phyloP scores from a whole-genome alignment of 352 stramenopile genomes.

The Globisporangium paroecandrum region DNA sequence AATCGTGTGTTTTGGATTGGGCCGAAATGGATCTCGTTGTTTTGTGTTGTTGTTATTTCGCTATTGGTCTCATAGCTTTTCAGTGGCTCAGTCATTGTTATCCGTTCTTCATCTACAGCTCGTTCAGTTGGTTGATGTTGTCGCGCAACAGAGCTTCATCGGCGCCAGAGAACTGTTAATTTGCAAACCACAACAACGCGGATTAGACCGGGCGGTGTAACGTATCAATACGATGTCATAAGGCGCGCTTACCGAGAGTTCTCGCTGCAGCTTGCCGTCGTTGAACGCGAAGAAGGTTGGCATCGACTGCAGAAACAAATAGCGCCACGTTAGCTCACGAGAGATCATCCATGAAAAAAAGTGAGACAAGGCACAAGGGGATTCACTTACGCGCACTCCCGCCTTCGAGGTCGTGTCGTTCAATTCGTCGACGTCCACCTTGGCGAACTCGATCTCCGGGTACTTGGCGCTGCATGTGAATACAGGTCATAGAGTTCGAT shows the following conservation, averaged over 20 bases:
- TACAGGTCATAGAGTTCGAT: not conserved
- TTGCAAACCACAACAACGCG: not conserved
- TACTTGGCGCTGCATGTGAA: constrained; percentile 41
- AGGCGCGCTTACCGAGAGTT: constrained; percentile 54
- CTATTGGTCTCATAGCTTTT: not conserved
- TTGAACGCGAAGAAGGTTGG: constrained; percentile 86
- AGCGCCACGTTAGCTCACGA: constrained; percentile 8
- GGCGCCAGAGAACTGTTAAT: constrained; percentile 71
- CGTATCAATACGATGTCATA: not conserved
- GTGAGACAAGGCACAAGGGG: not conserved
- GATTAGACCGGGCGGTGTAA: not conserved
- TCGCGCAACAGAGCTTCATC: constrained; percentile 69
- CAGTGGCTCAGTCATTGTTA: constrained; percentile 9
- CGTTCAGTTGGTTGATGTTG: constrained; percentile 72
- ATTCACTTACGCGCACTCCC: constrained; percentile 66
- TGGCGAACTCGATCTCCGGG: constrained; percentile 75
- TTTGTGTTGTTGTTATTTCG: not conserved
- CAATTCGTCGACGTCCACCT: constrained; percentile 83
- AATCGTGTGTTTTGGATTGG: not conserved
- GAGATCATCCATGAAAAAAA: not conserved
- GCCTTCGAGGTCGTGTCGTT: constrained; percentile 76
- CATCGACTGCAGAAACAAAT: constrained; percentile 58
- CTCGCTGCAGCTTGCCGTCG: constrained; percentile 70
- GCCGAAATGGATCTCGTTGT: not conserved
- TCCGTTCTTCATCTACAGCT: constrained; percentile 29